Evolutionary conservation across 495 filamentous ascomycete genomes (phyloP), one percentile per base, ranked within the genome.

Genomic region (Penicillium odoratum): DNA sequence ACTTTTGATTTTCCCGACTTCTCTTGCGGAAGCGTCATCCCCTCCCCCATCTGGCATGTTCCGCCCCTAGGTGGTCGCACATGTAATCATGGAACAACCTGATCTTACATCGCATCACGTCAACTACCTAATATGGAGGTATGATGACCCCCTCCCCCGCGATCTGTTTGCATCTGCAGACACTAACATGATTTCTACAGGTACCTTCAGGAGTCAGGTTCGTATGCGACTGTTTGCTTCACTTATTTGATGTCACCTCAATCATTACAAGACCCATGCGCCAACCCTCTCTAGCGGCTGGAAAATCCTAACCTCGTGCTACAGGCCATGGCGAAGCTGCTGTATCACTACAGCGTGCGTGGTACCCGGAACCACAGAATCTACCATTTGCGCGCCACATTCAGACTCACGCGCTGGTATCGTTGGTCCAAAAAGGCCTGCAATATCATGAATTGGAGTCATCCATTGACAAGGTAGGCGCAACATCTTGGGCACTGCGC

Each of bases 61-160:
- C 68, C 62, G 67, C 71, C 70, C 67, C 66, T 72, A 59, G 58
- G 60, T 67, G 69, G 57, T 71, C 68, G 69, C 68, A 76, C 63
- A 74, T 78, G 72, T 76, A 74, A 76, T 72, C 67, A 81, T 81
- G 79, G 69, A 74, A 69, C 74, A 72, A 58, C 74, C 70, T 53
- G 70, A 78, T 65, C 83, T 98, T 67, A 88, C 90, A 74, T 93
- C 92, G 59, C 85, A 97, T 80, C 88, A 93, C 78, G 85, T 98
- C 79, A 98, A 98, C 83, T 98, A 93, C 81, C 81, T 98, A 78
- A 90, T 98, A 80, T 96, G 92, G 90, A 92, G 92, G 91, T 97
- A 83, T 74, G 91, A 83, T 40, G 13, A 3, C 34, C 9, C 11
- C 38, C 38, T 15, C 38, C 44, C 26, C 47, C n/a, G 44, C 40